Percentiles rank a stretch among this genome's conserved stretches.
These are phyloP conservation scores for Paramecium caudatum DNA, from an alignment of 73 alveolate genomes.

Conservation along the genomic window DNA sequence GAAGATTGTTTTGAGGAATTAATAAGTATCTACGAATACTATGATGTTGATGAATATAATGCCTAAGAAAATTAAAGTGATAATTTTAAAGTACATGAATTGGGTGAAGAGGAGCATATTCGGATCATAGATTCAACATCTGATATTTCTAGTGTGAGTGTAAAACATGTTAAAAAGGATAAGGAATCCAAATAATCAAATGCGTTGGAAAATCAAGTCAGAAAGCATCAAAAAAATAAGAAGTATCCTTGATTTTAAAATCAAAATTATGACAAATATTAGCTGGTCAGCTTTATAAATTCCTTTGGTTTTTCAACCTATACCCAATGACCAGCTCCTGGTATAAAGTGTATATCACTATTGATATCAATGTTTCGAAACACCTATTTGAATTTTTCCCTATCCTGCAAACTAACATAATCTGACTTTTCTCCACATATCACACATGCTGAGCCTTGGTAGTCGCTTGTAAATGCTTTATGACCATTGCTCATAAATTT, in stretches of 20 bases:
- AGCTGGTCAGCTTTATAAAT: conserved; percentile 30
- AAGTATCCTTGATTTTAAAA: neutral
- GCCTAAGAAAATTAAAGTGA: neutral
- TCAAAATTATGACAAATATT: conserved; percentile 43
- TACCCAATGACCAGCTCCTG: conserved; percentile 77
- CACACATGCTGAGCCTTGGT: neutral
- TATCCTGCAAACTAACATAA: conserved; percentile 27
- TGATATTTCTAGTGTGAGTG: neutral
- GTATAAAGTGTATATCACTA: conserved; percentile 62
- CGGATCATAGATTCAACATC: neutral
- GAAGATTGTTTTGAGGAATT: conserved; percentile 26
- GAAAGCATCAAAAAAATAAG: neutral
- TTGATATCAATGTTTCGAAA: conserved; percentile 13
- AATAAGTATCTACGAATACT: conserved; percentile 19
- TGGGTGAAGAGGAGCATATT: conserved; percentile 30
- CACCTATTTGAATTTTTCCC: neutral
- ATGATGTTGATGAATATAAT: conserved; percentile 26
- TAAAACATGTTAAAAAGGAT: neutral
- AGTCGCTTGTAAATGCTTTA: conserved; percentile 30
- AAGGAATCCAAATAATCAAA: neutral
- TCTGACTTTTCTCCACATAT: conserved; percentile 71
- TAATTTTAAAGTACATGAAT: conserved; percentile 18
- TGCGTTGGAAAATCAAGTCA: neutral
- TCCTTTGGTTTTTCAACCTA: conserved; percentile 70
- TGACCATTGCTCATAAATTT: neutral